Conservation (phyloP, 139 green algal genomes). For the Edaphochlamys debaryana region DNA sequence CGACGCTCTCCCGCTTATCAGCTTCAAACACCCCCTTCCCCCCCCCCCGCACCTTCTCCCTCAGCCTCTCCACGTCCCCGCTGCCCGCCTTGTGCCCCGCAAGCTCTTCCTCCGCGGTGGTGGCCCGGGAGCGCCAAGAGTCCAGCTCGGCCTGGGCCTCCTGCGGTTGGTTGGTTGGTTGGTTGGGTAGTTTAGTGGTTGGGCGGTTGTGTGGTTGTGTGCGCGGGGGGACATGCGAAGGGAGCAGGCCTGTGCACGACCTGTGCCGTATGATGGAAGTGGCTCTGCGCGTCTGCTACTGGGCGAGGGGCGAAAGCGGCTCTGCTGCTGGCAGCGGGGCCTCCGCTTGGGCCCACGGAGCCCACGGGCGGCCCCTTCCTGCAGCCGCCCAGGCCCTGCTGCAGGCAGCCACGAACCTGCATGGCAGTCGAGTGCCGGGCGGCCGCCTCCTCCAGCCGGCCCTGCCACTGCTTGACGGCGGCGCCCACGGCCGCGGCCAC, state of each 20-base stretch:
- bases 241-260: no score
- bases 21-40: no score
- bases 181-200: no score
- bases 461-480: conserved; percentile 7
- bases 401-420: neutral
- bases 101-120: conserved; percentile 19
- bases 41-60: conserved; percentile 17
- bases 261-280: no score
- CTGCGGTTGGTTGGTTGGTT: neutral
- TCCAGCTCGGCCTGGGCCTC: conserved; percentile 25
- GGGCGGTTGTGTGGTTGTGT: neutral
- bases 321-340: no score
- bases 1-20: no score
- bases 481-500: neutral
- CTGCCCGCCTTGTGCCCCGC: neutral
- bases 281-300: no score
- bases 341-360: no score
- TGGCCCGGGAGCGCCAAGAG: neutral
- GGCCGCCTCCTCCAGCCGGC: conserved; percentile 19
- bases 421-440: neutral
- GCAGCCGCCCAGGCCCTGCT: neutral
- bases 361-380: no score
- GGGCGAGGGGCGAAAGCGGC: no score
- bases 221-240: no score
- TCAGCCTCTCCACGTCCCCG: conserved; percentile 24